Conservation (phyloP, 2,329 filamentous ascomycete genomes). For the Dryadomyces sulphureus region DNA sequence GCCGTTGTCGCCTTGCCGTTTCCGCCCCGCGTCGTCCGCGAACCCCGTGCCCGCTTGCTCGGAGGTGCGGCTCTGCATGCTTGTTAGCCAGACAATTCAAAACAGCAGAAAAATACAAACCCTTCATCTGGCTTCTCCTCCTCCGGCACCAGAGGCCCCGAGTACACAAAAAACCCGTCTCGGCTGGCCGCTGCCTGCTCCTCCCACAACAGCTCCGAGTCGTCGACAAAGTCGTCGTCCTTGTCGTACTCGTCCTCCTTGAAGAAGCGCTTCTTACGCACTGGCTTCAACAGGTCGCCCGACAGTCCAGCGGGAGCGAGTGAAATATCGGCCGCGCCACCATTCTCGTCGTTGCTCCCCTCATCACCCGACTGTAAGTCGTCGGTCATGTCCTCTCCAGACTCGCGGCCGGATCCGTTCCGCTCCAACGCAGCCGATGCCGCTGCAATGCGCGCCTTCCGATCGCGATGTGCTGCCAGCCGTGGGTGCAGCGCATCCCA, state of each 20-base stretch:
- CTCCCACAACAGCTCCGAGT: conserved; percentile 90
- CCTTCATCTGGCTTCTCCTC: conserved; percentile 54
- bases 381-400: conserved; percentile 70
- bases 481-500: conserved; percentile 89
- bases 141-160: conserved; percentile 76
- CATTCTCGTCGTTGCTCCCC: conserved; percentile 79
- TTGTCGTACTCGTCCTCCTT: conserved; percentile 75
- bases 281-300: conserved; percentile 44
- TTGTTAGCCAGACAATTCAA: conserved; percentile 4
- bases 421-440: conserved; percentile 76
- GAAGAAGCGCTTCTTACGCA: conserved; percentile 66
- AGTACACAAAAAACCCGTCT: conserved; percentile 97
- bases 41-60: conserved; percentile 51
- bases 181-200: conserved; percentile 86
- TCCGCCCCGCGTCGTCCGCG: conserved; percentile 25
- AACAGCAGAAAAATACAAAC: conserved; percentile 23
- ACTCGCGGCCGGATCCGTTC: conserved; percentile 52
- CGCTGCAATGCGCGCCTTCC: conserved; percentile 75
- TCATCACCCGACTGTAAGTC: conserved; percentile 56
- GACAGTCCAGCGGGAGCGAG: conserved; percentile 23
- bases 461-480: conserved; percentile 74
- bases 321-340: conserved; percentile 33
- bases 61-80: conserved; percentile 52
- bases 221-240: conserved; percentile 76
- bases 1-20: conserved; percentile 34